Percentiles rank a stretch among this genome's conserved stretches.
Evolutionary conservation across 2,329 filamentous ascomycete species (phyloP).

Genomic region (Cadophora malorum): DNA sequence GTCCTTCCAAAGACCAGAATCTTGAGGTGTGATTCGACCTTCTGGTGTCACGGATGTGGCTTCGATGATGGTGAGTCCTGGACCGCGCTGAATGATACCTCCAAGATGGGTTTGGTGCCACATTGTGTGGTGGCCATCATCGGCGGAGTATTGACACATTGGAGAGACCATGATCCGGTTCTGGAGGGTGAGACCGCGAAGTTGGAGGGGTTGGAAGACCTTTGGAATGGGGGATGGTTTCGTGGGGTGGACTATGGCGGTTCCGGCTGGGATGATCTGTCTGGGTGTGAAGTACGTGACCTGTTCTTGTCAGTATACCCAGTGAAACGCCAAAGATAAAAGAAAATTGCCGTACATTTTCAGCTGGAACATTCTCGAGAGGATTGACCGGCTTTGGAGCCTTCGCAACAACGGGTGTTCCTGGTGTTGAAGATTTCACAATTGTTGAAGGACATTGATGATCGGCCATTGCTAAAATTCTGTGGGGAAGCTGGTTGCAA

Average conservation of each 20-base stretch:
- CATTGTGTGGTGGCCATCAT: constrained; percentile 75
- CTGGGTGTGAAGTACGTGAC: constrained; percentile 53
- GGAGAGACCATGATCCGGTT: constrained; percentile 69
- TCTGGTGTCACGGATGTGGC: constrained; percentile 44
- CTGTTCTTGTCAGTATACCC: background rate
- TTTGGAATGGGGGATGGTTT: constrained; percentile 57
- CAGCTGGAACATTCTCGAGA: constrained; percentile 8
- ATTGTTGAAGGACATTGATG: constrained; percentile 18
- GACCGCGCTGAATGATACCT: constrained; percentile 76
- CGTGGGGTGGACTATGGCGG: constrained; percentile 45
- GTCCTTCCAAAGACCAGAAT: constrained; percentile 47
- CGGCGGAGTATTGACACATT: constrained; percentile 69
- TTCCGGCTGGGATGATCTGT: constrained; percentile 52
- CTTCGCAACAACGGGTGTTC: background rate
- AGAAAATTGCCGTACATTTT: background rate
- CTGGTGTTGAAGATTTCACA: background rate
- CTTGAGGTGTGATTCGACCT: constrained; percentile 44
- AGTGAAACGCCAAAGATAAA: too few relatives aligned
- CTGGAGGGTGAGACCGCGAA: constrained; percentile 59
- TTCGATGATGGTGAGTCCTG: constrained; percentile 59
- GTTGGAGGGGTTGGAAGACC: constrained; percentile 48
- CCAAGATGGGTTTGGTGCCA: constrained; percentile 81
- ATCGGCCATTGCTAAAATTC: background rate
- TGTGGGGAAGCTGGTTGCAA: too few relatives aligned
- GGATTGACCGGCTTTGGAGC: background rate